phyloP scores from a whole-genome alignment of 2,329 filamentous ascomycete genomes.

The Penicillium sp. region DNA sequence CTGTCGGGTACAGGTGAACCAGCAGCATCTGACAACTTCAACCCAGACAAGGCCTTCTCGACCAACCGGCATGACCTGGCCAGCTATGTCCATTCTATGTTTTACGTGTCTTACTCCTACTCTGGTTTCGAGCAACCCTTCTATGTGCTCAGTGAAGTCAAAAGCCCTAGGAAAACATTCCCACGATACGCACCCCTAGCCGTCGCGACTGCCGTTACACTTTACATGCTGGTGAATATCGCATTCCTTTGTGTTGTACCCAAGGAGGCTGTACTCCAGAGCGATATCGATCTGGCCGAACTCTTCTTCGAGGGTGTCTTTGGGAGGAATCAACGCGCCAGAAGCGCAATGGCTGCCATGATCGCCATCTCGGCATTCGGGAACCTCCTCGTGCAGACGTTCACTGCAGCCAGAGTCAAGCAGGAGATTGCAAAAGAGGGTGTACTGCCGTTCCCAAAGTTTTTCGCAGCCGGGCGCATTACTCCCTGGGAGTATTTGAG shows the following conservation, averaged over 20 bases:
- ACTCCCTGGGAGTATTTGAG: background rate
- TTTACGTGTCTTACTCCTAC: slow-evolving; percentile 2
- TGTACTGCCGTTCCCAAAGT: background rate
- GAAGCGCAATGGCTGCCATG: background rate
- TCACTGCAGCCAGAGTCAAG: slow-evolving; percentile 2
- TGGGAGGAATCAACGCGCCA: background rate
- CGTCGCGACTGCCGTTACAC: background rate
- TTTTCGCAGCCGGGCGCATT: background rate
- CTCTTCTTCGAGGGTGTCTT: slow-evolving; percentile 4
- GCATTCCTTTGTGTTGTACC: background rate
- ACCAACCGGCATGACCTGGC: background rate
- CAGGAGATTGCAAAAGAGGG: slow-evolving; percentile 4
- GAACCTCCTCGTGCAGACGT: slow-evolving; percentile 2
- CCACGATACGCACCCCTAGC: background rate
- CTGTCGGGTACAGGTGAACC: background rate
- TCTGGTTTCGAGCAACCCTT: slow-evolving; percentile 2
- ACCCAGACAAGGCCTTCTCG: background rate
- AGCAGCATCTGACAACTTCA: background rate
- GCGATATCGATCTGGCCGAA: background rate
- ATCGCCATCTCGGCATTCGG: background rate
- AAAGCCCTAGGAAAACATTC: background rate
- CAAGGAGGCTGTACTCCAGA: background rate
- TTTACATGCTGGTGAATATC: slow-evolving; percentile 1
- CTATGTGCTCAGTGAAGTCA: slow-evolving; percentile 2
- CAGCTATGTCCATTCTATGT: slow-evolving; percentile 7